Evolutionary conservation across 1,284 basidiomycete species (phyloP).

Genomic region (Malassezia vespertilionis): DNA sequence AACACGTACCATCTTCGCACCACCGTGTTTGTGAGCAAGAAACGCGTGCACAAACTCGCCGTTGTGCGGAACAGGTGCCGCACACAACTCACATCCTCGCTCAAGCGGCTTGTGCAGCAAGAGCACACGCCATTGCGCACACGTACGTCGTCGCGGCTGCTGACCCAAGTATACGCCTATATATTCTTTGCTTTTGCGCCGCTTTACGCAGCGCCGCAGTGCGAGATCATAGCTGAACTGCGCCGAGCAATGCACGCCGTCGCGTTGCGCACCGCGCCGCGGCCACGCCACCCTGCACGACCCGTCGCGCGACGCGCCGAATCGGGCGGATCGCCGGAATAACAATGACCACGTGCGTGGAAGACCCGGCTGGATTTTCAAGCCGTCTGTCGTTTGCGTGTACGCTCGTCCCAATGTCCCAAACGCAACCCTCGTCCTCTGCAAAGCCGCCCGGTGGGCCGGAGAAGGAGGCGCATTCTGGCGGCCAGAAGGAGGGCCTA

Average conservation of each 20-base stretch:
- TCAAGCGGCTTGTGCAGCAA: conserved; percentile 11
- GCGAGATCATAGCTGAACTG: not conserved
- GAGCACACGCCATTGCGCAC: not conserved
- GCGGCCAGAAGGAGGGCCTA: not conserved
- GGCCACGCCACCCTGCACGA: not conserved
- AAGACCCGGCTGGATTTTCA: not conserved
- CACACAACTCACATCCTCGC: conserved; percentile 21
- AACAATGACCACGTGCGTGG: not conserved
- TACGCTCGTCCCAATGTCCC: conserved; percentile 11
- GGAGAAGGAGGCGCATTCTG: not conserved
- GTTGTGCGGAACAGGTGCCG: conserved; percentile 27
- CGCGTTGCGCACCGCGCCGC: not conserved
- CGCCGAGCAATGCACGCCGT: not conserved
- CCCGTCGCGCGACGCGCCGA: not conserved
- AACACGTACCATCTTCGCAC: too few relatives aligned
- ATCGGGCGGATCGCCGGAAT: conserved; percentile 2
- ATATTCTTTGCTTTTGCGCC: conserved; percentile 4
- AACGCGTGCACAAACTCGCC: conserved; percentile 31
- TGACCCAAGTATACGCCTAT: conserved; percentile 6
- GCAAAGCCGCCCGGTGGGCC: not conserved
- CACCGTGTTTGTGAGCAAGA: conserved; percentile 26
- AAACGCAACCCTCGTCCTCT: not conserved
- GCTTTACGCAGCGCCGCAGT: not conserved
- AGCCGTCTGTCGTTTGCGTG: not conserved
- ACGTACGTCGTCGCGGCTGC: not conserved